These are phyloP conservation scores for Cercospora sp. DNA, from an alignment of 2,329 filamentous ascomycete species.

Conservation along the genomic window DNA sequence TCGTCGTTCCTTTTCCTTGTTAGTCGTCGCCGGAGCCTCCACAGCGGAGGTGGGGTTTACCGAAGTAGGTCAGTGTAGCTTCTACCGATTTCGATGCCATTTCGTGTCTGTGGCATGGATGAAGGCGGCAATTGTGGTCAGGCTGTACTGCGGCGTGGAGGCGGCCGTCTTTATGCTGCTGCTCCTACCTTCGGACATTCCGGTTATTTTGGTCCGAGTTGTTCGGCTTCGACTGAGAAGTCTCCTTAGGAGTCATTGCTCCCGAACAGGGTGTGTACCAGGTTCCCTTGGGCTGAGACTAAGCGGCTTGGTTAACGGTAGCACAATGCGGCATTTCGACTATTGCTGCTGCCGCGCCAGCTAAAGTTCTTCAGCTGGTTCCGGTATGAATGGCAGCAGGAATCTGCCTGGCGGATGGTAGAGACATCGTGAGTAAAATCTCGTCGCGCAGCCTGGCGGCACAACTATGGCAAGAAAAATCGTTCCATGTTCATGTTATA, in stretches of 20 bases:
- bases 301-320: neutral
- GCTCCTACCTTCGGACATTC: neutral
- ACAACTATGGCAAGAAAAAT: too few species aligned
- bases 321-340: neutral
- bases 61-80: neutral
- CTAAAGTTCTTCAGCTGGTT: too few species aligned
- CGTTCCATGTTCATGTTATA: too few species aligned
- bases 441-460: too few species aligned
- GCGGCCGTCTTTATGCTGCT: neutral
- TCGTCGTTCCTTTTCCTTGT: conserved; percentile 3
- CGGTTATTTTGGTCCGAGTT: neutral
- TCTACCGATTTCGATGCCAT: neutral
- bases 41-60: neutral
- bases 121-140: neutral
- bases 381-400: too few species aligned
- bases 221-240: neutral
- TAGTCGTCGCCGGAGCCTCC: neutral
- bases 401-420: too few species aligned
- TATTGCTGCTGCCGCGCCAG: neutral
- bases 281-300: neutral
- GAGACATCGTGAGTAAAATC: too few species aligned
- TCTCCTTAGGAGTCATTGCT: neutral
- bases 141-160: neutral
- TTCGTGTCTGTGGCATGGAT: neutral
- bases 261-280: neutral